Conservation (phyloP, 2,329 filamentous ascomycete genomes). For the Stemphylium lycopersici region DNA sequence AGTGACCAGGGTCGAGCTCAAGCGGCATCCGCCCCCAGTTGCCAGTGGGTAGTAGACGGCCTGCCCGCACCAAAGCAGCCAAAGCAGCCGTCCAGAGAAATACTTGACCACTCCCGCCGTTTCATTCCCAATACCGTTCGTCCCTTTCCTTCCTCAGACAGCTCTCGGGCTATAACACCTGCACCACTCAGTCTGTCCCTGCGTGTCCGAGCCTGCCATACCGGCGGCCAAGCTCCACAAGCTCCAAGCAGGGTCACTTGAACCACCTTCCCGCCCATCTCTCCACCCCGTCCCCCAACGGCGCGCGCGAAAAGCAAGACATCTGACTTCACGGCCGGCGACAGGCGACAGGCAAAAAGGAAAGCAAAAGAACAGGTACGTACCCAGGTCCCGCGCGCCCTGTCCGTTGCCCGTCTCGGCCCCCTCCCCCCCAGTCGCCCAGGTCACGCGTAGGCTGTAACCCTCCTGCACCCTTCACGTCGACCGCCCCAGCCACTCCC, state of each 20-base stretch:
- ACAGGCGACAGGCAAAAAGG: background rate
- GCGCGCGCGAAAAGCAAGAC: conserved; percentile 24
- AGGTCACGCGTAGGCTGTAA: conserved; percentile 9
- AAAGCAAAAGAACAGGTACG: conserved; percentile 23
- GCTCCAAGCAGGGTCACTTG: conserved; percentile 20
- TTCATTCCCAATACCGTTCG: conserved; percentile 49
- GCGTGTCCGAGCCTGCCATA: conserved; percentile 21
- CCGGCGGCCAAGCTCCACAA: conserved; percentile 29
- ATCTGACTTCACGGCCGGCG: background rate
- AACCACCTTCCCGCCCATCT: conserved; percentile 17
- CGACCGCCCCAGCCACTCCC: conserved; percentile 23
- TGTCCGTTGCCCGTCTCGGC: background rate
- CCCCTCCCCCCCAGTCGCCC: background rate
- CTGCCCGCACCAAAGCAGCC: conserved; percentile 31
- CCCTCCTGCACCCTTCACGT: background rate
- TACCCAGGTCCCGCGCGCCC: conserved; percentile 9
- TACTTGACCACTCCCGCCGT: conserved; percentile 45
- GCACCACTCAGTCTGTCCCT: conserved; percentile 34
- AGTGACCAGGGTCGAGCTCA: conserved; percentile 31
- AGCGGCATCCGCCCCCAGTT: conserved; percentile 38
- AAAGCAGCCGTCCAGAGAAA: conserved; percentile 35
- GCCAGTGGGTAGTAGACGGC: conserved; percentile 25
- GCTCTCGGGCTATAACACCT: conserved; percentile 37
- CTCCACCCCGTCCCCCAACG: conserved; percentile 26
- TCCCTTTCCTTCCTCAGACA: conserved; percentile 51